Evolutionary conservation across 495 filamentous ascomycete species (phyloP).

Genomic region (Trichoderma asperelloides): DNA sequence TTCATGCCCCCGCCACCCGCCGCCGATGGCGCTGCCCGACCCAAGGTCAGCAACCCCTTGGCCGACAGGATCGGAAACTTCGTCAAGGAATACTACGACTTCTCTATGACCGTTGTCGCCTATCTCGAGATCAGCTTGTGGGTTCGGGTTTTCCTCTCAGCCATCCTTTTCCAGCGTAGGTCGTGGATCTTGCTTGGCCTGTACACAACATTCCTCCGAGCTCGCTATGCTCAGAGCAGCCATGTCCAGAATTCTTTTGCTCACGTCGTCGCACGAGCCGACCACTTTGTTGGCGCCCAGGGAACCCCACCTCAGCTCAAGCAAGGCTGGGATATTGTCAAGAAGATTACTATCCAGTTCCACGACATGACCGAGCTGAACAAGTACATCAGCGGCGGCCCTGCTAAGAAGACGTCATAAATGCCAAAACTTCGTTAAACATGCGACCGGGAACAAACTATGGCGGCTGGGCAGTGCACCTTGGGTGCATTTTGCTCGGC

Average conservation of each 20-base stretch:
- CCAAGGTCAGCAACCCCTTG: constrained; percentile 54
- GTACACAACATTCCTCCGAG: constrained; percentile 89
- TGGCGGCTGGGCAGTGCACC: neutral
- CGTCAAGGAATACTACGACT: constrained; percentile 96
- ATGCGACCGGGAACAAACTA: neutral
- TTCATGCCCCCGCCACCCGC: constrained; percentile 40
- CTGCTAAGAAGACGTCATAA: constrained; percentile 45
- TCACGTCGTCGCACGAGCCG: constrained; percentile 62
- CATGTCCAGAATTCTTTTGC: constrained; percentile 80
- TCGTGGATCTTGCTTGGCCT: constrained; percentile 78
- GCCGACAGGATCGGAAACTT: constrained; percentile 80
- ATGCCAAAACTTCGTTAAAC: neutral
- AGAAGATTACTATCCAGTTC: constrained; percentile 61
- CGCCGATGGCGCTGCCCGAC: constrained; percentile 47
- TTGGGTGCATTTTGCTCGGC: neutral
- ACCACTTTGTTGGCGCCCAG: constrained; percentile 76
- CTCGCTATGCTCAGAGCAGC: constrained; percentile 78
- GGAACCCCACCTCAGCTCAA: constrained; percentile 76
- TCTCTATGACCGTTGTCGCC: constrained; percentile 74
- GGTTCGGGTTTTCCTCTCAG: constrained; percentile 68
- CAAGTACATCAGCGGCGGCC: constrained; percentile 52
- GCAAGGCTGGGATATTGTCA: constrained; percentile 74
- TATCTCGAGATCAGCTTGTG: constrained; percentile 70
- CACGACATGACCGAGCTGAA: constrained; percentile 70
- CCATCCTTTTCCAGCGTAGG: constrained; percentile 76